These are phyloP conservation scores for Stentor coeruleus DNA, from an alignment of 73 alveolate genomes.

Conservation along the genomic window DNA sequence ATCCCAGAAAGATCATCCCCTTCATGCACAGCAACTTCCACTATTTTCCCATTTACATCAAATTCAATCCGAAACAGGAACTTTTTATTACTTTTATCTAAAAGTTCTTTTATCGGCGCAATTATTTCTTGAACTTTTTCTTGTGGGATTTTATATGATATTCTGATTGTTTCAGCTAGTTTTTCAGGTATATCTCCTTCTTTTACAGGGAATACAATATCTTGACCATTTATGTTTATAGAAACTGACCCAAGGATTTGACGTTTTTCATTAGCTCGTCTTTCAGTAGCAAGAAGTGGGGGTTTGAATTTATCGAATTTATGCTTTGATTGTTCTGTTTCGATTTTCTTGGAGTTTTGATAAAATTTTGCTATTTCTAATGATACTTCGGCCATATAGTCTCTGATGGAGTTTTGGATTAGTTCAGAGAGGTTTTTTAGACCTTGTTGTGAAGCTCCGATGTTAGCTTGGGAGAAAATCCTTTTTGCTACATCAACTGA, in stretches of 20 bases:
- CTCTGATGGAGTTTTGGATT: background rate
- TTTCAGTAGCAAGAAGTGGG: conserved; percentile 14
- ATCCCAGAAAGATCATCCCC: conserved; percentile 1
- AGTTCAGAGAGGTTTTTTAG: background rate
- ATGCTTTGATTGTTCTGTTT: background rate
- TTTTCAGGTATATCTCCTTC: conserved; percentile 7
- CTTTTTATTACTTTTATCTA: background rate
- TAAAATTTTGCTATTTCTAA: background rate
- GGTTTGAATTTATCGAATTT: background rate
- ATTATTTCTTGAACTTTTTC: background rate
- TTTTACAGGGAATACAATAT: background rate
- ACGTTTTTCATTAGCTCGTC: background rate
- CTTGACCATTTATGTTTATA: background rate
- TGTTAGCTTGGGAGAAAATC: background rate
- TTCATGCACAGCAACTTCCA: background rate
- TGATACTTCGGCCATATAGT: background rate
- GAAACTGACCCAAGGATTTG: background rate
- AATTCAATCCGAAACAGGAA: background rate
- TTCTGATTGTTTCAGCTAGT: background rate
- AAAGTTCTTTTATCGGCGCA: background rate
- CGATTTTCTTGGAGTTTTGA: background rate
- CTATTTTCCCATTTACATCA: conserved; percentile 5
- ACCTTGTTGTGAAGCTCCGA: background rate
- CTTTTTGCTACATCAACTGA: background rate
- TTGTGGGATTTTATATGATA: background rate